These are phyloP conservation scores for Hymenoscyphus repandus DNA, from an alignment of 2,329 filamentous ascomycete species.

Conservation along the genomic window DNA sequence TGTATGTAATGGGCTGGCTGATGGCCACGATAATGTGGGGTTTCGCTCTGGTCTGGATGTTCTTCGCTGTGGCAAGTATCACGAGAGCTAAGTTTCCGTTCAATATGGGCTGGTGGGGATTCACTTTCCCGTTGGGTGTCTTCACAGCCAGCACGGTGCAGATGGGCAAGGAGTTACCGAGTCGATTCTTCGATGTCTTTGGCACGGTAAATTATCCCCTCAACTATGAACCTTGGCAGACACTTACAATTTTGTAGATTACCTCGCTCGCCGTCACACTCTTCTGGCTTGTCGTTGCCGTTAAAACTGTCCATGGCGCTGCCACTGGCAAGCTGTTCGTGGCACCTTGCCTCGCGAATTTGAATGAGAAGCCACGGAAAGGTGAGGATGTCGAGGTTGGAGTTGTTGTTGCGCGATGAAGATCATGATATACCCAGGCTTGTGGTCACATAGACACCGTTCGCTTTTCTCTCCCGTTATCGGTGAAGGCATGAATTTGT, in stretches of 20 bases:
- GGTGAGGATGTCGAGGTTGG: conserved; percentile 1
- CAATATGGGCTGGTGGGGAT: conserved; percentile 60
- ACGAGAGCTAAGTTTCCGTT: conserved; percentile 45
- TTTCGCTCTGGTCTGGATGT: conserved; percentile 49
- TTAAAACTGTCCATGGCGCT: conserved; percentile 43
- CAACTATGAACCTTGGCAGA: neutral
- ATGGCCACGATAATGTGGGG: conserved; percentile 51
- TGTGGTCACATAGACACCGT: no score
- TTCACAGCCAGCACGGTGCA: conserved; percentile 45
- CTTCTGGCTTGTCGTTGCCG: conserved; percentile 50
- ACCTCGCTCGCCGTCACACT: conserved; percentile 46
- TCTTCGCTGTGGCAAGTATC: conserved; percentile 47
- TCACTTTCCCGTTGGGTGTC: conserved; percentile 54
- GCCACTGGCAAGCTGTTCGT: conserved; percentile 45
- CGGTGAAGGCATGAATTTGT: no score
- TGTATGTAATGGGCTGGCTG: conserved; percentile 54
- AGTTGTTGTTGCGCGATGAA: conserved; percentile 25
- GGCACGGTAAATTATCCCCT: conserved; percentile 41
- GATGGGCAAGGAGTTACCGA: conserved; percentile 47
- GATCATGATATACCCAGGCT: no score
- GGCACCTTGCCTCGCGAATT: conserved; percentile 46
- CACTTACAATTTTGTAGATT: conserved; percentile 30
- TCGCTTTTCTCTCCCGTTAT: no score
- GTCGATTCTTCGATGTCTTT: conserved; percentile 49
- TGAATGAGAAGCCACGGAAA: conserved; percentile 8